Base-by-base conservation (phyloP, 73 alveolate species). In the Paramecium sonneborni region DNA sequence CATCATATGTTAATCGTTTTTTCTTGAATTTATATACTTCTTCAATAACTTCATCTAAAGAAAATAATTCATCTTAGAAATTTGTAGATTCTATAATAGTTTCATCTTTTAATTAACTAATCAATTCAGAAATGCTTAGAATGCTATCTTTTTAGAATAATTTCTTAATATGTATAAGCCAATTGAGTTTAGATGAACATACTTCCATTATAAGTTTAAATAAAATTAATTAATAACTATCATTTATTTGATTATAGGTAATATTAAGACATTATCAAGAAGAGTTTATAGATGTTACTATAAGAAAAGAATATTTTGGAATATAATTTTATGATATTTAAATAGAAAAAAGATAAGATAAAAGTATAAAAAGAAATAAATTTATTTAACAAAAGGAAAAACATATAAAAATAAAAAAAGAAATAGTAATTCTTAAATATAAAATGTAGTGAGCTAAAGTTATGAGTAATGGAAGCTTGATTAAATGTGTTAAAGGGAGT, bases 31-130 rank as follows among this genome's bases (percentile, higher is more conserved):
- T 30, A 72, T 72, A 32, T 11, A 72, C 57, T 72, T 72, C 86
- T 23, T 72, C 86, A 11, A 72, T 72, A 72, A 72, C 58, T 12
- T 72, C 86, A 12, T 72, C 86, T n/a, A 72, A 20, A 35, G 86
- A 72, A 21, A 72, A 72, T n/a, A 72, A 72, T 72, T 72, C 86
- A 72, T 72, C 86, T 12, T 62, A 62, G 10, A 21, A 21, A 72
- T 72, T 72, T 5, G 58, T 14, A 18, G 34, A 35, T 11, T 72
- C 86, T 0, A 41, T 12, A 4, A 35, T 34, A 4, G 20, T 15
- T 72, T 35, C 55, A 28, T 72, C 55, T 34, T 38, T 72, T 72
- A 72, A 35, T 30, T 37, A 72, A 35, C 32, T 72, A 34, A 37
- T 37, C 6, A 72, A 18, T 14, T 72, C 55, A 4, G 86, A 35